Base-by-base conservation (phyloP, 768 basidiomycete genomes). In the Suillus brevipes region DNA sequence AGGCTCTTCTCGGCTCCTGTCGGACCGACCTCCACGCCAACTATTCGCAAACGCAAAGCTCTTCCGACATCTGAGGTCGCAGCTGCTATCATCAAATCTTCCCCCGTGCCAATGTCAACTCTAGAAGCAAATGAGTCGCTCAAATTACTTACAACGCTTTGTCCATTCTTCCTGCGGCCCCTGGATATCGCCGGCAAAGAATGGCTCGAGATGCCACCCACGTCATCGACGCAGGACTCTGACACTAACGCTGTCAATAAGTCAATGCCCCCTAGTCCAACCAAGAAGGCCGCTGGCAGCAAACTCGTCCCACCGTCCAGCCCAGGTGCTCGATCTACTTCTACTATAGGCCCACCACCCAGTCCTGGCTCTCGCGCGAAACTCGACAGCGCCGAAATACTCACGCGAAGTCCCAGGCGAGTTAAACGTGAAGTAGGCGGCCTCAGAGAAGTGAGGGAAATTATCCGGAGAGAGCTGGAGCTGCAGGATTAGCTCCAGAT, bases 71-170 rank as follows among this genome's bases (percentile, higher is more conserved):
- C 81, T 38, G 91, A 94, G 71, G 89, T 93, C 38, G 80, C 81
- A 5, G 77, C 84, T 28, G 88, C 91, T 13, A 79, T 94, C 65
- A 77, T 93, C 62, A 93, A 94, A 77, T 93, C 91, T 0, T 92
- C 91, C 0, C 87, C 89, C 1, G 87, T 94, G 7, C 91, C 92
- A 9, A 86, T 92, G 66, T 94, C 92, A 23, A 77, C 81, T 34
- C 87, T 89, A 12, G 92, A 94, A 75, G 91, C 92, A 2, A 84
- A 82, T 55, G 91, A 94, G 71, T 92, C 91, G 2, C 74, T 94
- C 55, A 77, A 78, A 31, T 81, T 94, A 74, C 81, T 94, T 60
- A 80, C 83, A 20, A 81, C 82, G 49, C 78, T 93, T 14, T 94
- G 92, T 71, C 91, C 92, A 2, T 94, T 94, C 78, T 94, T 94